Base-by-base conservation (phyloP, 306 rosid species). In the Cicer arietinum region DNA sequence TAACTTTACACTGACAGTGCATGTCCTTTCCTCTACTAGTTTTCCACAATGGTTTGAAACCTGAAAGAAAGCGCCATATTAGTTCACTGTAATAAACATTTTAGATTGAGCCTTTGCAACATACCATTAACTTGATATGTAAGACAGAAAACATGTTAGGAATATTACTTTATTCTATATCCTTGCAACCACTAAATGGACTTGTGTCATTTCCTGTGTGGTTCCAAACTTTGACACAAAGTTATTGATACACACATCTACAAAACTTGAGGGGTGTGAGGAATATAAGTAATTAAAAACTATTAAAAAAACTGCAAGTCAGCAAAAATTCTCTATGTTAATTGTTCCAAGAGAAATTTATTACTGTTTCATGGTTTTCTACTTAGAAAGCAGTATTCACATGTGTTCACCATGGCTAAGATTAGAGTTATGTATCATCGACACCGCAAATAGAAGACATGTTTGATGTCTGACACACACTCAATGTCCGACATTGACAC, bases 31-130 rank as follows among this genome's bases (percentile, higher is more conserved):
- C 30, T 25, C 30, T 25, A 2, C 30, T 2, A 25, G 30, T 42
- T 42, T 42, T 42, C 6, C 62, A 18, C 61, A 56, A 5, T 18
- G 7, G 10, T 30, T 59, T 59, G 17, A 42, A 57, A 22, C 1
- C 6, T 22, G 11, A 57, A 57, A 16, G 16, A 10, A 57, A 6
- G 10, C 12, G 30, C 30, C 30, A 25, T 30, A 20, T 58, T 56
- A 57, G 7, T 57, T 59, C 43, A 59, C 14, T 58, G 9, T 25
- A 30, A 58, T 6, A 58, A 58, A 58, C 66, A 3, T 2, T 59
- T n/a, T 35, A n/a, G 66, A 35, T 60, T 35, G 10, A 60, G 66
- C 17, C 44, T 60, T 60, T 60, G 43, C 11, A 60, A 60, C 44
- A 59, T 59, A 35, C 44, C 30, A 35, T 35, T 30, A 59, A 35